Conservation (phyloP, 1,284 basidiomycete species). For the Vanrija sp. region DNA sequence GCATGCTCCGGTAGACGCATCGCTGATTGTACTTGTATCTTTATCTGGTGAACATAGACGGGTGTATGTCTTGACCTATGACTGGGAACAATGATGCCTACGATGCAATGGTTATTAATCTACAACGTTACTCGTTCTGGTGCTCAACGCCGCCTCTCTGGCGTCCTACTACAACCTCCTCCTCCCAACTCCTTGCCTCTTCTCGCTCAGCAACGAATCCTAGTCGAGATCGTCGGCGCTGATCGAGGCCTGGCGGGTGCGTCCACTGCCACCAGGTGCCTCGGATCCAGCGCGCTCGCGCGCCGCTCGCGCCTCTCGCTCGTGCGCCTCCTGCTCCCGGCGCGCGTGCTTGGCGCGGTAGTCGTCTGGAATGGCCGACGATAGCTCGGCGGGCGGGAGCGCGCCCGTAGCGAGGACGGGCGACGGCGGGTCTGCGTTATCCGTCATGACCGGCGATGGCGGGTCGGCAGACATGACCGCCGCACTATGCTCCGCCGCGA, state of each 20-base stretch:
- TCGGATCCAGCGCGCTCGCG: not conserved
- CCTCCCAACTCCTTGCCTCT: no score
- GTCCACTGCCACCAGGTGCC: no score
- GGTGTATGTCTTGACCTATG: not conserved
- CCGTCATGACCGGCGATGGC: no score
- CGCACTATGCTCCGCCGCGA: no score
- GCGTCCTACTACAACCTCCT: no score
- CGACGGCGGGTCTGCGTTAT: not conserved
- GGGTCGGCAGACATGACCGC: no score
- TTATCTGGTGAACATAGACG: not conserved
- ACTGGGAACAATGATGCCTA: no score
- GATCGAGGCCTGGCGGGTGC: not conserved
- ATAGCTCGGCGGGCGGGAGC: not conserved
- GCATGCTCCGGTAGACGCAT: not conserved
- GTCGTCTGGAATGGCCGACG: conserved; percentile 36
- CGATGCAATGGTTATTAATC: no score
- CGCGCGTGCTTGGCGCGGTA: conserved; percentile 33
- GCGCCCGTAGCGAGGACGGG: not conserved
- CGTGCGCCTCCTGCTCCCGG: conserved; percentile 26
- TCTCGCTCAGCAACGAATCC: no score
- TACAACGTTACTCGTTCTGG: no score
- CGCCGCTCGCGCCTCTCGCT: conserved; percentile 8
- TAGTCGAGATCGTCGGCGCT: conserved; percentile 20
- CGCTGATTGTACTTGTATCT: not conserved
- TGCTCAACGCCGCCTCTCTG: no score